These are phyloP conservation scores for Phytophthora pluvialis DNA, from an alignment of 352 stramenopile genomes.

Conservation along the genomic window DNA sequence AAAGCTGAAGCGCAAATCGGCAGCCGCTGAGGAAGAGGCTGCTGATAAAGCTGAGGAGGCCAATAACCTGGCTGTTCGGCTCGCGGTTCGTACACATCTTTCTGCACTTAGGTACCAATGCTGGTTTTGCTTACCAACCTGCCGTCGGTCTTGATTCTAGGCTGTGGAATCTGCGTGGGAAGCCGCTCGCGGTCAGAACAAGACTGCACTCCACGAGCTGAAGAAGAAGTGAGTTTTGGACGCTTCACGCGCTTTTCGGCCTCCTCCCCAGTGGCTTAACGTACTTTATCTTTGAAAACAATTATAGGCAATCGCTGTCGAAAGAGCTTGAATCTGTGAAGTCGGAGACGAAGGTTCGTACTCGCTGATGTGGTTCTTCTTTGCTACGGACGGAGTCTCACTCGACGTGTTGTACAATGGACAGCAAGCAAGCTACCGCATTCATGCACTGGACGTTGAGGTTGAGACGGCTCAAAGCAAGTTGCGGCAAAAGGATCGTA, in stretches of 20 bases:
- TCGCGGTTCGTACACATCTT: conserved; percentile 51
- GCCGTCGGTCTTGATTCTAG: conserved; percentile 25
- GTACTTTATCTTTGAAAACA: neutral
- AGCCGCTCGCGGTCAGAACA: conserved; percentile 79
- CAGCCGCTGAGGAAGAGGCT: conserved; percentile 49
- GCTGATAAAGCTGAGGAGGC: conserved; percentile 70
- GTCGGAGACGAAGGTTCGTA: conserved; percentile 62
- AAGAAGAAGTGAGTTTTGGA: conserved; percentile 65
- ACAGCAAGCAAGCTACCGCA: conserved; percentile 72
- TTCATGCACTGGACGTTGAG: conserved; percentile 77
- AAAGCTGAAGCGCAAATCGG: conserved; percentile 73
- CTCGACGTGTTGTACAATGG: neutral
- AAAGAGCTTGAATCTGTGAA: conserved; percentile 76
- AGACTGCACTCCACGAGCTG: conserved; percentile 74
- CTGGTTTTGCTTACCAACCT: neutral
- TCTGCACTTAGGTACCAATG: neutral
- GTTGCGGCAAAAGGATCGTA: conserved; percentile 73
- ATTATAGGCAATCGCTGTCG: conserved; percentile 55
- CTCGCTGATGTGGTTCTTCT: neutral
- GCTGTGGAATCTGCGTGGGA: conserved; percentile 84
- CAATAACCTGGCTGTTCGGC: conserved; percentile 67
- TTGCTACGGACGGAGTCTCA: conserved; percentile 1
- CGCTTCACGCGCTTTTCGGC: neutral
- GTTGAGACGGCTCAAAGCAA: conserved; percentile 80
- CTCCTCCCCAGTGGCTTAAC: neutral